Evolutionary conservation across 2,329 filamentous ascomycete species (phyloP), one percentile per base, ranked within the genome.

Genomic region (Huntiella omanensis): DNA sequence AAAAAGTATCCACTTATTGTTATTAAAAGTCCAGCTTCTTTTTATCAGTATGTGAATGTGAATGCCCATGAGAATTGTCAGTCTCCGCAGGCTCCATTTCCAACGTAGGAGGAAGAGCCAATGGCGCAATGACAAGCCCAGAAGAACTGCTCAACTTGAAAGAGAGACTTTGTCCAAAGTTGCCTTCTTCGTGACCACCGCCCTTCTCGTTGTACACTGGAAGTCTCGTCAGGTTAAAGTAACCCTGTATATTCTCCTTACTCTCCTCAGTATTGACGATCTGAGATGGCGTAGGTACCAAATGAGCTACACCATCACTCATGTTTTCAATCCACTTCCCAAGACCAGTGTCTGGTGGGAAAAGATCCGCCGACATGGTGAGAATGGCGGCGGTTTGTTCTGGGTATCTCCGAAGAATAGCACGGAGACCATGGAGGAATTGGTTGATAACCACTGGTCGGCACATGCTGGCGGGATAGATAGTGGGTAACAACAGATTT

Each of bases 171-270:
- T 93, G 83, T 17, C 83, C 77, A 46, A 80, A 70, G 51, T 76
- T 77, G 49, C 73, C 73, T 35, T 73, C 68, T 49, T 76, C 75
- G 2, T 74, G 70, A 7, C 84, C 85, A 2, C 86, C 86, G 1
- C 91, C 88, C 53, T 83, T 84, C 58, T 96, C 88, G 50, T 92
- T 83, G 53, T 84, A 79, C 1, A 94, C 68, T 0, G 91, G 88
- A 33, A 96, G 62, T 46, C 79, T 79, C 59, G 93, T 84, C 1
- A 92, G 74, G 51, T 78, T 82, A 13, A 96, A 64, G 61, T 96
- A 74, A 1, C 91, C 91, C 58, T 96, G 48, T 17, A 43, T 47
- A n/a, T 45, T 43, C 22, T 50, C 48, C 2, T 40, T 17, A 33
- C 37, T 32, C 28, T 46, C 41, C 33, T 47, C 45, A 8, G 36